Base-by-base conservation (phyloP, 345 rosid genomes). In the Adansonia digitata region DNA sequence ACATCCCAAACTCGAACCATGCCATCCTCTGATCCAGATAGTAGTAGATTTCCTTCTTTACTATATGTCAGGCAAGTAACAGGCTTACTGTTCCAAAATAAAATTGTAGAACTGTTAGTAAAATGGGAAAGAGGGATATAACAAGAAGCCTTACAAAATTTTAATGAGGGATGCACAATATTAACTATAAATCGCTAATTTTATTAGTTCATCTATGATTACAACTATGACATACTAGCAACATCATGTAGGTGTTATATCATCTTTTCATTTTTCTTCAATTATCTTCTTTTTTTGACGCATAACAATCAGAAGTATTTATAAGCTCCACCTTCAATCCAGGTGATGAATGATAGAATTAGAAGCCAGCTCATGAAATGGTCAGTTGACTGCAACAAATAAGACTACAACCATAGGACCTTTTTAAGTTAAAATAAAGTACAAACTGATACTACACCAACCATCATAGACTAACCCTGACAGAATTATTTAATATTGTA, bases 11-110 rank as follows among this genome's bases (percentile, higher is more conserved):
- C 85, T 80, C 86, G 80, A 81, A 94, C 75, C 74, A 80, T 48
- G 64, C 98, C 98, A 79, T 92, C 97, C 78, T 86, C 94, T 59
- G 97, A 88, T 71, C 95, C 97, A 77, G 92, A 87, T 37, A 94
- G 86, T 82, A 92, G 82, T 40, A 86, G 71, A 81, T 86, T 89
- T 75, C 88, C 86, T 5, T 78, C 82, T 12, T 76, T 40, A 72
- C 90, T 83, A 61, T 89, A 88, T 26, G 90, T 86, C 80, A 91
- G 86, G 87, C 89, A 88, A 65, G 93, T 90, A 72, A 92, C 88
- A 65, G 86, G 85, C 77, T 90, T 86, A 75, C 98, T 92, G 97
- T 77, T 42, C 60, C 80, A 53, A 42, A 57, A 76, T n/a, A 66
- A 63, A 55, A 20, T 24, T 5, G 42, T 1, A 39, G 18, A 8